Evolutionary conservation across 192 early-diverging fungal species (phyloP), one percentile per base, ranked within the genome.

Genomic region (Globomyces pollinis-pini): DNA sequence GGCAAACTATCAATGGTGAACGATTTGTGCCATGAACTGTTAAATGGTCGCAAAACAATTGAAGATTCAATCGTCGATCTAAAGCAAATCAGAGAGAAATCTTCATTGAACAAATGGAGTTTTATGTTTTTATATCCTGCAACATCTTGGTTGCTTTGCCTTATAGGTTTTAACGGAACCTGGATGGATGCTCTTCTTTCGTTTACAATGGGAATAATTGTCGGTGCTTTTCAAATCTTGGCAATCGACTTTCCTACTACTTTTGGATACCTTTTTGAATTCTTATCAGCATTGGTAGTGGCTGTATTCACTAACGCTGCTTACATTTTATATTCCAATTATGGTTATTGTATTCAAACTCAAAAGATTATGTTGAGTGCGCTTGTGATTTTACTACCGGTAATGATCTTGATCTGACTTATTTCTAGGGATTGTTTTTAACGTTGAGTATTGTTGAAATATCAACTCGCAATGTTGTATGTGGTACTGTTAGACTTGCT

Each of bases 391-490:
- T 61, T 74, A 23, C 59, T 78, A 3, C 76, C 76, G 13, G 44
- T 47, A 47, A 12, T 3, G 2, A 3, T 0, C 11, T 26, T 23
- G n/a, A n/a, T n/a, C n/a, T n/a, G n/a, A n/a, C n/a, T 26, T 47
- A 47, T 28, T 47, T 26, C 21, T 6, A 47, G 44, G 93, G 93
- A 7, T 75, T 93, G 39, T 69, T 81, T 5, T 64, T 96, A 52
- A 96, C 93, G 0, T 75, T 85, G 41, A 71, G 86, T 16, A 86
- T 96, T 47, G 90, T 91, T 67, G 93, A 96, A 61, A 68, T 96
- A 60, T 80, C 87, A 0, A 87, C 90, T 13, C 77, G 86, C 38
- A 96, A 96, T 64, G 79, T 93, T 66, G 83, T 94, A 35, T 84
- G 86, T 3, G 94, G 94, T 31, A 81, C 86, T 0, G 87, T 94